phyloP scores from a whole-genome alignment of 2,329 filamentous ascomycete species.

The Trichoderma sp. region DNA sequence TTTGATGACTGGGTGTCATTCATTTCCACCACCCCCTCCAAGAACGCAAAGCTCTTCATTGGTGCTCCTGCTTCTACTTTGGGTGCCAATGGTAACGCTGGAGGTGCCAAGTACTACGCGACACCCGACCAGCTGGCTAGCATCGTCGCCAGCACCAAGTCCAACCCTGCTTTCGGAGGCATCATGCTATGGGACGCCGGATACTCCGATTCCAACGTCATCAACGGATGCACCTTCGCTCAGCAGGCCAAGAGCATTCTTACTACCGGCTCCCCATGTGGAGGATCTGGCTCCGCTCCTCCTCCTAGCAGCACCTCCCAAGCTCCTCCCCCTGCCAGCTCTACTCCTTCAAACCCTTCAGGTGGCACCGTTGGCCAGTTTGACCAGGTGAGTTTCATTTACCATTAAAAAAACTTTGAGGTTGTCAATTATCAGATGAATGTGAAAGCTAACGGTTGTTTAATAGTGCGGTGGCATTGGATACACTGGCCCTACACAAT shows the following conservation, averaged over 20 bases:
- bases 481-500: slow-evolving; percentile 25
- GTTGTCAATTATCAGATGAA: background rate
- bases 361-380: slow-evolving; percentile 6
- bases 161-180: background rate
- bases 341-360: background rate
- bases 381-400: slow-evolving; percentile 11
- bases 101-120: slow-evolving; percentile 29
- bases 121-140: slow-evolving; percentile 24
- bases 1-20: slow-evolving; percentile 33
- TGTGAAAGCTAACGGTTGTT: background rate
- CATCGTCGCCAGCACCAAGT: background rate
- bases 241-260: slow-evolving; percentile 16
- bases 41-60: slow-evolving; percentile 35
- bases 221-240: background rate
- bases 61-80: slow-evolving; percentile 32
- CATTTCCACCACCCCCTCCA: slow-evolving; percentile 28
- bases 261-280: background rate
- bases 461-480: slow-evolving; percentile 28
- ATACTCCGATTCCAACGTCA: background rate
- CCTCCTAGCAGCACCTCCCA: slow-evolving; percentile 18
- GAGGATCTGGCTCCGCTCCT: slow-evolving; percentile 9
- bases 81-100: slow-evolving; percentile 23
- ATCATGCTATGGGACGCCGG: slow-evolving; percentile 11
- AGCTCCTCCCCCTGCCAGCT: background rate
- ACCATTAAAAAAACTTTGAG: background rate